A percentile compares a stretch with the other conserved stretches of the same genome.
These are phyloP conservation scores for Nigrograna mackinnonii DNA, from an alignment of 2,329 filamentous ascomycete genomes.

Conservation along the genomic window DNA sequence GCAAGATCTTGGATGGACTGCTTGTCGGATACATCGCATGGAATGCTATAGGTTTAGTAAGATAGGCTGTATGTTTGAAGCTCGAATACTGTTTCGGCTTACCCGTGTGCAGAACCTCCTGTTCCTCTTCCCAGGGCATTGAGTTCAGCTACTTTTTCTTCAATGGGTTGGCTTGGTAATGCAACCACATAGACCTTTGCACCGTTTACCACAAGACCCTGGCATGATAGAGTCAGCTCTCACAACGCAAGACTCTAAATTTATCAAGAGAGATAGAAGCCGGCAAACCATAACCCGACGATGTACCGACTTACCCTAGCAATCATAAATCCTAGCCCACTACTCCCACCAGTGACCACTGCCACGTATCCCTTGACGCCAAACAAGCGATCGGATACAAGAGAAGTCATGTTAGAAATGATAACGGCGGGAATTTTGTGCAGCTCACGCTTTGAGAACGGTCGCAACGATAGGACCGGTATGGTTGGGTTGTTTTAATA, in stretches of 20 bases:
- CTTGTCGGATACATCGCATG: conserved; percentile 49
- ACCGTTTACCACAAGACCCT: conserved; percentile 12
- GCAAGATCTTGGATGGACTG: conserved; percentile 42
- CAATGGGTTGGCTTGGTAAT: conserved; percentile 9
- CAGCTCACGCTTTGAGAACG: too few relatives aligned
- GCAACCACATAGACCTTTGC: conserved; percentile 10
- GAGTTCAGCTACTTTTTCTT: neutral
- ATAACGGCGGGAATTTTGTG: too few relatives aligned
- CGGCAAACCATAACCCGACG: too few relatives aligned
- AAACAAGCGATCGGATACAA: conserved; percentile 6
- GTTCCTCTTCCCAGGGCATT: neutral
- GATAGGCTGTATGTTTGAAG: too few relatives aligned
- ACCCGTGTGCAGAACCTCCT: neutral
- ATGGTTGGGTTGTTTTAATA: too few relatives aligned
- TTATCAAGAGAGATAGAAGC: conserved; percentile 1
- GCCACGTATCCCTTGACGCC: conserved; percentile 10
- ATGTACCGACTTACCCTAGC: conserved; percentile 5
- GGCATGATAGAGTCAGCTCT: too few relatives aligned
- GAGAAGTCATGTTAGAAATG: neutral
- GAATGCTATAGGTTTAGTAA: neutral
- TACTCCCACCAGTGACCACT: conserved; percentile 9
- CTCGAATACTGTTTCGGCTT: too few relatives aligned
- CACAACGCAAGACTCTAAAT: too few relatives aligned
- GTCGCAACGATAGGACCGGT: too few relatives aligned
- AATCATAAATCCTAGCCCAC: conserved; percentile 12